Evolutionary conservation across 331 rosid genomes (phyloP).

Genomic region (Telfairia occidentalis): DNA sequence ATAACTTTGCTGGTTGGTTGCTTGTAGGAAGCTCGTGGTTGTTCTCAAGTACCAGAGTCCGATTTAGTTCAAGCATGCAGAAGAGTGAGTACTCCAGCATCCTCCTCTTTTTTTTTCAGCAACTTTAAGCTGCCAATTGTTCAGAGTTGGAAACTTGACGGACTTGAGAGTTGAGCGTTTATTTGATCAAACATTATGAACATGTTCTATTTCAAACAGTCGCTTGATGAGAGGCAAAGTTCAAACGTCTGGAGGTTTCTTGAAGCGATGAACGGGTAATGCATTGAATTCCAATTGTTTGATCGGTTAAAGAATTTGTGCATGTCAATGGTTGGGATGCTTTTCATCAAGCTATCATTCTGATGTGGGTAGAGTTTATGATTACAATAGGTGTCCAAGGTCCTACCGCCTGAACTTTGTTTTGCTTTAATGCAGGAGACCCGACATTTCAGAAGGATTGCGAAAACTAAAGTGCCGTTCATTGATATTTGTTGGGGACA

Average conservation of each 20-base stretch:
- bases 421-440: slow-evolving; percentile 46
- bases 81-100: slow-evolving; percentile 51
- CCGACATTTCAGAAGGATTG: slow-evolving; percentile 60
- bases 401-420: neutral
- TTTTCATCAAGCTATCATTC: neutral
- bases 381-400: neutral
- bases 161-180: slow-evolving; percentile 14
- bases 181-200: slow-evolving; percentile 15
- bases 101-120: neutral
- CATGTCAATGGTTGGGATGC: neutral
- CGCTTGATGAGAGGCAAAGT: slow-evolving; percentile 73
- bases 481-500: slow-evolving; percentile 79
- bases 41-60: slow-evolving; percentile 51
- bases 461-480: slow-evolving; percentile 75
- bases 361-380: neutral
- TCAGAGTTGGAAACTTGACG: neutral
- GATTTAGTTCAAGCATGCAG: slow-evolving; percentile 77
- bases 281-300: neutral
- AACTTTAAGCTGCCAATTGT: neutral
- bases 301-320: neutral
- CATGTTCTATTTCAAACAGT: slow-evolving; percentile 37
- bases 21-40: slow-evolving; percentile 22
- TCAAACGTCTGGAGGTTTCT: slow-evolving; percentile 83
- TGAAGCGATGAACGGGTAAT: slow-evolving; percentile 72
- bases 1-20: neutral